Conservation (phyloP, 345 rosid genomes). For the Schrenkiella parvula region DNA sequence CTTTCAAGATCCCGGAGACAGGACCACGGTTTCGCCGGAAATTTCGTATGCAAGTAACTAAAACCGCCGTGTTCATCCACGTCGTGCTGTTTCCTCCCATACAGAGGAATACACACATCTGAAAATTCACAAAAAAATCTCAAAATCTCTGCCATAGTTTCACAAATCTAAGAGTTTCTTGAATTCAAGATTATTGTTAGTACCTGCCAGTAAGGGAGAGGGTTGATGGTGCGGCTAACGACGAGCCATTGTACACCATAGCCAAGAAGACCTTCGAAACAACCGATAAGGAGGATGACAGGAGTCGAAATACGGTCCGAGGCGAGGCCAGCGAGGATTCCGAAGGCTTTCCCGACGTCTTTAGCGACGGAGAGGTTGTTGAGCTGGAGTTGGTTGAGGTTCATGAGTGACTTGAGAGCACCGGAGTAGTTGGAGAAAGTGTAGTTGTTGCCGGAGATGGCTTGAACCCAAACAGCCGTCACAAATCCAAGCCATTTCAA, state of each 20-base stretch:
- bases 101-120: constrained; percentile 76
- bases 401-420: constrained; percentile 80
- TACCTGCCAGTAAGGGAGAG: constrained; percentile 92
- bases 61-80: constrained; percentile 96
- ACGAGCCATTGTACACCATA: constrained; percentile 97
- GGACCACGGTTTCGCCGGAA: constrained; percentile 91
- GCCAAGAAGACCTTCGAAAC: constrained; percentile 81
- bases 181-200: background rate
- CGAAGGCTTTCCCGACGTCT: constrained; percentile 93
- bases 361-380: constrained; percentile 84
- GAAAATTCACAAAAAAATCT: background rate
- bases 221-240: constrained; percentile 58
- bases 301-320: constrained; percentile 73
- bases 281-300: constrained; percentile 68
- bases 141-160: background rate
- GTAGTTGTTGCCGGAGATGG: constrained; percentile 93
- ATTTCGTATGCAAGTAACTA: constrained; percentile 86
- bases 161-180: background rate
- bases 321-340: constrained; percentile 87
- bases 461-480: constrained; percentile 91
- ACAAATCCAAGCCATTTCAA: constrained; percentile 94
- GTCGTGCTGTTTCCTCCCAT: constrained; percentile 95
- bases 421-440: constrained; percentile 90
- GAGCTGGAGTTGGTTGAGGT: constrained; percentile 72
- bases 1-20: constrained; percentile 84